Evolutionary conservation across 345 rosid species (phyloP), one percentile per base, ranked within the genome.

Genomic region (Streptanthus diversifolius): DNA sequence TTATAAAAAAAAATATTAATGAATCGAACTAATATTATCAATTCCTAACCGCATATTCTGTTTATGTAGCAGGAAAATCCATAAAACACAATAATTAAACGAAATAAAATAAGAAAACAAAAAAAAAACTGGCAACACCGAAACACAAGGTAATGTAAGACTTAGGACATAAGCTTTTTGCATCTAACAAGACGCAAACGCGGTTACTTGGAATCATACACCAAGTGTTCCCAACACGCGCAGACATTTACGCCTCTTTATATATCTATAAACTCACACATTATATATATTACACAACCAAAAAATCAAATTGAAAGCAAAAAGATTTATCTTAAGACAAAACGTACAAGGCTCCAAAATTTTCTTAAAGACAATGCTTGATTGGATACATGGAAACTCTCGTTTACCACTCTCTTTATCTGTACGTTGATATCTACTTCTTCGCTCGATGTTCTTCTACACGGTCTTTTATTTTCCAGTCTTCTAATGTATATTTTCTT

Each of bases 361-460:
- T 5, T 30, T 5, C 7, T 5, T 11, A 6, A 24, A 44, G 13
- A 70, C 40, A 66, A 88, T 88, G 90, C 70, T 84, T 30, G 87
- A 86, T 72, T 81, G 88, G 87, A 55, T 81, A 15, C 76, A 70
- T 75, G 75, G 92, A 68, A 85, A 73, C 40, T 70, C 82, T 37
- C 63, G 80, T 9, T 32, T 74, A 39, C 82, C 86, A 74, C 76
- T 82, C 65, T 80, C 93, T 60, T 27, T 88, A 86, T 82, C 92
- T 49, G 93, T 90, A 79, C 71, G 93, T 85, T 33, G 17, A 43
- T n/a, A 27, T 32, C 33, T 27, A 32, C 27, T 17, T 74, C 21
- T 32, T 64, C 3, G 1, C 37, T 64, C 17, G 1, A 37, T 63
- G 35, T 35, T 67, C 36, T 48, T 74, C 68, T 27, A 52, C 30